Base-by-base conservation (phyloP, 176 grass and related monocot genomes). In the Aegilops umbellulata region DNA sequence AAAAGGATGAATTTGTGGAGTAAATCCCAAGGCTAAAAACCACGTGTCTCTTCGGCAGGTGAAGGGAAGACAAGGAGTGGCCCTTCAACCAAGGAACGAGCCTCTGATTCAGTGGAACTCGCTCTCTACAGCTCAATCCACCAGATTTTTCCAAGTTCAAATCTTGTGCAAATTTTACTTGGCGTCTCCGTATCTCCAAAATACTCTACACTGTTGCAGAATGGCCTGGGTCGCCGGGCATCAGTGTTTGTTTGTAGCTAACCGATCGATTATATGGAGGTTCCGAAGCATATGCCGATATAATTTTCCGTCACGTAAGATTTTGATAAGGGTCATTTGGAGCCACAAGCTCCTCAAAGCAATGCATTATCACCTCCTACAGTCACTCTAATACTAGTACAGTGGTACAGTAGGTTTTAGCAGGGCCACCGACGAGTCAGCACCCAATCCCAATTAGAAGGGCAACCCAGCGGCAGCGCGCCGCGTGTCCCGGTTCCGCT, bases 401-500 rank as follows among this genome's bases (percentile, higher is more conserved):
- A 66, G 27, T 17, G 30, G 11, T 12, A 42, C 46, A 14, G 46
- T 51, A 7, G 47, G 3, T 55, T 57, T 72, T 22, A 44, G 9
- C 15, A 61, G 8, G 53, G 39, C 46, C 60, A 86, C 83, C 80
- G 58, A 85, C 80, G 32, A 49, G 14, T 68, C 53, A 60, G 13
- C 47, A 10, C 30, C 41, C 15, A 41, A 78, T 32, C 27, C 4
- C 69, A 13, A 74, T 17, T 23, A 24, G 16, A 46, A 60, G 29
- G 20, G 7, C 20, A 69, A 30, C 12, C 69, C 85, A 81, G 69
- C 30, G 39, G 55, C 6, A 31, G 23, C 11, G 4, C 51, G 81
- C 62, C 86, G 62, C 82, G 82, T 91, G 89, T 85, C 77, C 69
- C 12, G 10, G 29, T 30, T 63, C 17, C 41, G 14, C 49, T 42